Evolutionary conservation across 768 basidiomycete species (phyloP).

Genomic region (Pleurotus sapidus): DNA sequence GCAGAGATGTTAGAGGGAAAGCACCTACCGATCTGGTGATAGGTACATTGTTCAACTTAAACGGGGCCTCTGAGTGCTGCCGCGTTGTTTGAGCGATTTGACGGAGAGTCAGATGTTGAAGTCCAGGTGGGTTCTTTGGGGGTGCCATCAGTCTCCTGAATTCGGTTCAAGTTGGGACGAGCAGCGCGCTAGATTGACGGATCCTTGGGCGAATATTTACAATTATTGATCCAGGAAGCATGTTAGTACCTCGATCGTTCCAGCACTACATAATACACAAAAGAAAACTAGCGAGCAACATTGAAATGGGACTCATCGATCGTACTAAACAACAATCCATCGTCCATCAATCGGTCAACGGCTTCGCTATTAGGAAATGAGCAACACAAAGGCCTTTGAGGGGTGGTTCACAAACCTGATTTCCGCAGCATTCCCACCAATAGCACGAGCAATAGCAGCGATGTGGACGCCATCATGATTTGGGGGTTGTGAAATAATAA

Average conservation of each 20-base stretch:
- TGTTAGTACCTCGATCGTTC: neutral
- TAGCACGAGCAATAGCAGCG: constrained; percentile 61
- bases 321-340: constrained; percentile 77
- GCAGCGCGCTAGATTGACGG: neutral
- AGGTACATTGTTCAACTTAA: neutral
- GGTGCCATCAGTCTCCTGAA: neutral
- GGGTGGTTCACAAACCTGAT: constrained; percentile 52
- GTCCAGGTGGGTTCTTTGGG: neutral
- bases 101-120: neutral
- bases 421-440: constrained; percentile 54
- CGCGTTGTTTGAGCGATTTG: neutral
- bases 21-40: neutral
- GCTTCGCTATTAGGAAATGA: constrained; percentile 47
- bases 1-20: neutral
- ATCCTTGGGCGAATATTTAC: neutral
- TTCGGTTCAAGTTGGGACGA: neutral
- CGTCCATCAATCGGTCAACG: constrained; percentile 74
- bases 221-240: neutral
- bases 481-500: constrained; percentile 47
- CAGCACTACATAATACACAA: neutral
- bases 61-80: neutral
- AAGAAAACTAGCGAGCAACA: constrained; percentile 36
- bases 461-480: constrained; percentile 71
- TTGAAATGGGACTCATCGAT: constrained; percentile 80
- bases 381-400: too few species aligned